A percentile compares a stretch with the other conserved stretches of the same genome.
Conservation (phyloP, 1,284 basidiomycete genomes). For the Cystobasidium sp. region DNA sequence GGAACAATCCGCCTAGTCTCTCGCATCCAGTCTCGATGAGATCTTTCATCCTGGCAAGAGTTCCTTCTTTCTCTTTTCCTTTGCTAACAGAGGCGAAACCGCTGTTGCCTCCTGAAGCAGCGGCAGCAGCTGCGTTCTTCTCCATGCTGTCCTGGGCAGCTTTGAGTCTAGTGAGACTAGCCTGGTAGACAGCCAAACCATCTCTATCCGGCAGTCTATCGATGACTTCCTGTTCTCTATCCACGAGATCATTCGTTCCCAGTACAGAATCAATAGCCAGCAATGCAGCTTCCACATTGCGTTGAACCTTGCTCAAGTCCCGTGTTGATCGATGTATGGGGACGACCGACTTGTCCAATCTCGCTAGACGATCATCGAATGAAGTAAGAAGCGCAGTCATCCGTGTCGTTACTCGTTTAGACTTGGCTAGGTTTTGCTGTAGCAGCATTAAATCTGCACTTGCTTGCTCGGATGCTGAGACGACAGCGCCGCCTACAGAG, state of each 20-base stretch:
- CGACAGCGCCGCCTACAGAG: constrained; percentile 3
- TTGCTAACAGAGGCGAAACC: background rate
- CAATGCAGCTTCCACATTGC: constrained; percentile 50
- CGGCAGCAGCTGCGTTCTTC: constrained; percentile 3
- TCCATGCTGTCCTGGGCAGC: constrained; percentile 39
- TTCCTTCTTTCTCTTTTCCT: constrained; percentile 41
- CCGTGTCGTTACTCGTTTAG: constrained; percentile 55
- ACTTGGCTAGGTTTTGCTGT: constrained; percentile 57
- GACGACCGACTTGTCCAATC: constrained; percentile 51
- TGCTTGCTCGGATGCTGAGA: constrained; percentile 41
- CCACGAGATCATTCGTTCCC: constrained; percentile 52
- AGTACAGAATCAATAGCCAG: constrained; percentile 52
- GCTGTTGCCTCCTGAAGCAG: background rate
- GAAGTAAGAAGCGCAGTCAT: constrained; percentile 58
- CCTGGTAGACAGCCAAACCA: constrained; percentile 42
- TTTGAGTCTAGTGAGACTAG: constrained; percentile 37
- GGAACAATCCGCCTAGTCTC: constrained; percentile 21
- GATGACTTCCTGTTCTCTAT: constrained; percentile 50
- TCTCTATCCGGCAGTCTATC: constrained; percentile 28
- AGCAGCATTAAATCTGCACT: constrained; percentile 58
- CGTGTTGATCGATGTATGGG: constrained; percentile 50
- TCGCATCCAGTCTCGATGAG: constrained; percentile 39
- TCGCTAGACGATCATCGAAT: constrained; percentile 57
- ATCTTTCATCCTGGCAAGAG: constrained; percentile 22
- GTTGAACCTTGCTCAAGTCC: constrained; percentile 35